Evolutionary conservation across 164 flowering plant genomes (phyloP).

Genomic region (Stephania cephalantha): DNA sequence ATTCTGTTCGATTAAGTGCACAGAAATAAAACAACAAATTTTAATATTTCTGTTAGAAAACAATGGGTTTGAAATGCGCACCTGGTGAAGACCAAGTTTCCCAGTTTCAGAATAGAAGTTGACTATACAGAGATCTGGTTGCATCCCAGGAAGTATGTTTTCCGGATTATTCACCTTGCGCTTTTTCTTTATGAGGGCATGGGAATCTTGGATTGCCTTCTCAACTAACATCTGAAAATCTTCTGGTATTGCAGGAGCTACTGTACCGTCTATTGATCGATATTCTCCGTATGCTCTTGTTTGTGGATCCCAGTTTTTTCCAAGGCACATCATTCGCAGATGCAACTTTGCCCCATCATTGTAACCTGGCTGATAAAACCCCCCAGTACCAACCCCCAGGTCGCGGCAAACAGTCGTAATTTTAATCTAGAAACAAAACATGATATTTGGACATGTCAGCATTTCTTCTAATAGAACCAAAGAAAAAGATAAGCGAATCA

Average conservation of each 20-base stretch:
- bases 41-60: neutral
- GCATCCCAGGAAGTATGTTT: constrained; percentile 43
- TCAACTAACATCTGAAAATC: constrained; percentile 42
- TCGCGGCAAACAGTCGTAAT: constrained; percentile 47
- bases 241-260: constrained; percentile 53
- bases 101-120: constrained; percentile 64
- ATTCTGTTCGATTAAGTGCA: no score
- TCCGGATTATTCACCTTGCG: constrained; percentile 17
- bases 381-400: constrained; percentile 63
- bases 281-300: constrained; percentile 32
- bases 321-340: constrained; percentile 88
- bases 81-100: constrained; percentile 89
- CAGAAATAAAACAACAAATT: neutral
- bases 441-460: neutral
- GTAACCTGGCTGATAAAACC: constrained; percentile 83
- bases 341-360: constrained; percentile 45
- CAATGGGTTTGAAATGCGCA: neutral
- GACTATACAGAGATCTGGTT: constrained; percentile 68
- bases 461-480: neutral
- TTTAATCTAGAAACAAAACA: constrained; percentile 31
- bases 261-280: constrained; percentile 46
- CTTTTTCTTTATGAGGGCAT: constrained; percentile 23
- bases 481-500: neutral
- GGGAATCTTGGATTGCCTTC: constrained; percentile 41
- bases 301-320: constrained; percentile 79